phyloP scores from a whole-genome alignment of 345 rosid genomes.

The Aquilaria sinensis region DNA sequence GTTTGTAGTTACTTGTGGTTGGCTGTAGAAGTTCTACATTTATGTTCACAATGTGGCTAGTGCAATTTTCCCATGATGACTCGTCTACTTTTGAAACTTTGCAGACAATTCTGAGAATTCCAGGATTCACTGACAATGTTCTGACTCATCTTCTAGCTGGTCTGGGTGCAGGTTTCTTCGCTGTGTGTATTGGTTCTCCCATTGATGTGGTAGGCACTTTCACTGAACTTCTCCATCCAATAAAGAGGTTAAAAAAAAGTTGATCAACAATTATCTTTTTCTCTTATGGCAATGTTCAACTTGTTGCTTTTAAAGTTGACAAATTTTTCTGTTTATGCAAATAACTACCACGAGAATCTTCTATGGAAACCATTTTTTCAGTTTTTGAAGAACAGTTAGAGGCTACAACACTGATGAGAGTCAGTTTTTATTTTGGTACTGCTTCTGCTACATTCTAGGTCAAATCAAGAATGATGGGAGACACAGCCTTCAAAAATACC shows the following conservation, averaged over 20 bases:
- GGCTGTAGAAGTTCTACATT: too few relatives aligned
- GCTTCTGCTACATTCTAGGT: slow-evolving; percentile 47
- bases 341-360: too few relatives aligned
- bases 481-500: slow-evolving; percentile 80
- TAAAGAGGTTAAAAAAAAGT: background rate
- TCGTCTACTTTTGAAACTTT: slow-evolving; percentile 41
- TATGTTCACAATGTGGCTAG: background rate
- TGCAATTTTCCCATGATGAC: slow-evolving; percentile 14
- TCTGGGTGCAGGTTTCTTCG: slow-evolving; percentile 91
- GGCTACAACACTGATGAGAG: background rate
- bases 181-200: slow-evolving; percentile 94
- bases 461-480: slow-evolving; percentile 99
- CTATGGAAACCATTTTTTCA: too few relatives aligned
- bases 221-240: slow-evolving; percentile 9
- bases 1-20: too few relatives aligned
- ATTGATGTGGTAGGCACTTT: slow-evolving; percentile 71
- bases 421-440: background rate
- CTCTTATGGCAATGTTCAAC: background rate
- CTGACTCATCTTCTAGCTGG: slow-evolving; percentile 86
- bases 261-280: background rate
- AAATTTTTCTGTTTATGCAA: too few relatives aligned
- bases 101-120: slow-evolving; percentile 97
- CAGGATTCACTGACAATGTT: slow-evolving; percentile 76
- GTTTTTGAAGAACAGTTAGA: background rate
- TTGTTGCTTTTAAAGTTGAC: too few relatives aligned